Conservation (phyloP, 345 rosid genomes). For the Sisymbrium altissimum region DNA sequence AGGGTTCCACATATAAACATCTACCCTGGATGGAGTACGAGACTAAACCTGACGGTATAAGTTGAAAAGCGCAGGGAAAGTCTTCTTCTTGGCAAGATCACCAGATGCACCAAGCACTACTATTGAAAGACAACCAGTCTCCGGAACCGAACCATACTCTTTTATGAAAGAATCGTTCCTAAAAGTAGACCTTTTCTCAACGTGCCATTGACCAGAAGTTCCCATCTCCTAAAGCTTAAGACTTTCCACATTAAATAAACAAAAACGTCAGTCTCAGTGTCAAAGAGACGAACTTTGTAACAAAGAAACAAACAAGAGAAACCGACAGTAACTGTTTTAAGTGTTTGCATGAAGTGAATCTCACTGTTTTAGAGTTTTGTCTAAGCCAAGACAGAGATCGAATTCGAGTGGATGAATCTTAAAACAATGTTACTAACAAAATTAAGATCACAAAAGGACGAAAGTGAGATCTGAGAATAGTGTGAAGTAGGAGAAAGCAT, state of each 20-base stretch:
- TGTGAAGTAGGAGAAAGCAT: neutral
- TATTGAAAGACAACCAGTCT: slow-evolving; percentile 84
- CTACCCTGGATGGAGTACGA: neutral
- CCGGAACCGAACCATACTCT: slow-evolving; percentile 45
- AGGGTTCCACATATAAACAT: neutral
- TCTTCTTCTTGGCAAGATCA: slow-evolving; percentile 99
- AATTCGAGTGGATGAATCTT: neutral
- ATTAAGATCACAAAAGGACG: neutral
- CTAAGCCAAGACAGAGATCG: neutral
- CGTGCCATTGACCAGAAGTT: slow-evolving; percentile 54
- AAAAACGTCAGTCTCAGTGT: neutral
- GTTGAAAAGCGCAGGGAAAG: slow-evolving; percentile 97
- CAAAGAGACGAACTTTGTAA: neutral
- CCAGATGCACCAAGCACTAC: slow-evolving; percentile 96
- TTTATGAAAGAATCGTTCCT: slow-evolving; percentile 45
- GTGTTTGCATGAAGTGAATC: neutral
- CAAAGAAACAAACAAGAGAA: neutral
- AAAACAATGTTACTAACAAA: neutral
- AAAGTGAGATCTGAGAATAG: neutral
- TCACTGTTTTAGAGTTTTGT: neutral
- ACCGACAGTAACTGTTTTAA: no score
- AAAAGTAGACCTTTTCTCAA: slow-evolving; percentile 60
- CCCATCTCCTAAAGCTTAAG: slow-evolving; percentile 43
- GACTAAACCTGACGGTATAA: slow-evolving; percentile 75
- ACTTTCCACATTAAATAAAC: neutral